A percentile compares a stretch with the other conserved stretches of the same genome.
phyloP scores from a whole-genome alignment of 495 filamentous ascomycete genomes.

The Aspergillus heteromorphus region DNA sequence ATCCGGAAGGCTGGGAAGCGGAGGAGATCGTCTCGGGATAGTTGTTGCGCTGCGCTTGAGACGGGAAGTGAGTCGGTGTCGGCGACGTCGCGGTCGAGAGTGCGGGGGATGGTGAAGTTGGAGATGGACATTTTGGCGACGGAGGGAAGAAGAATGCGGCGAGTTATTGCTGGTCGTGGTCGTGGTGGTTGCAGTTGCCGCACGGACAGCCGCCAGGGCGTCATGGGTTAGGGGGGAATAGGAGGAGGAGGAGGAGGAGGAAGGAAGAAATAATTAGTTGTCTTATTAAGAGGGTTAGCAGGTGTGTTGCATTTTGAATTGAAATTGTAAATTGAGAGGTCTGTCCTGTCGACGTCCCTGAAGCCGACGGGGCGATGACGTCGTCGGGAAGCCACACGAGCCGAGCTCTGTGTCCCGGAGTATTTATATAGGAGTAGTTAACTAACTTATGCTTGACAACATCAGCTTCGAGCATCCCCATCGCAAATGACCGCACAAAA shows the following conservation, averaged over 20 bases:
- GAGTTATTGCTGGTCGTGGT: no score
- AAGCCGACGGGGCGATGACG: no score
- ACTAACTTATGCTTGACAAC: no score
- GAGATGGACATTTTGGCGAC: conserved; percentile 24
- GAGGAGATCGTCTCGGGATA: conserved; percentile 60
- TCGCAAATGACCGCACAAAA: no score
- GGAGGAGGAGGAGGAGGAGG: background rate
- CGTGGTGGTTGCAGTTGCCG: conserved; percentile 7
- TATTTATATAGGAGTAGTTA: no score
- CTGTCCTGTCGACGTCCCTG: background rate
- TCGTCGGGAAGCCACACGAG: no score
- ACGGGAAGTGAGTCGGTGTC: conserved; percentile 44
- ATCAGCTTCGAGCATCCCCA: no score
- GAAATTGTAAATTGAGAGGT: background rate
- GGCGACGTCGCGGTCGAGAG: conserved; percentile 14
- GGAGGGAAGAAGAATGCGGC: background rate
- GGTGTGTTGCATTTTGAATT: no score
- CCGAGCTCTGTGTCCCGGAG: no score
- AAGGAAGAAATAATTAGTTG: background rate
- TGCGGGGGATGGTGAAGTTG: conserved; percentile 44
- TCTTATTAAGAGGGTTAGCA: no score
- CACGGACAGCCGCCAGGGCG: conserved; percentile 3
- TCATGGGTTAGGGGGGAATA: background rate
- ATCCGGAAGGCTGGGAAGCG: conserved; percentile 65
- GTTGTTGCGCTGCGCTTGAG: conserved; percentile 50